Evolutionary conservation across 2,329 filamentous ascomycete genomes (phyloP), one percentile per base, ranked within the genome.

Genomic region (Colletotrichum sp.): DNA sequence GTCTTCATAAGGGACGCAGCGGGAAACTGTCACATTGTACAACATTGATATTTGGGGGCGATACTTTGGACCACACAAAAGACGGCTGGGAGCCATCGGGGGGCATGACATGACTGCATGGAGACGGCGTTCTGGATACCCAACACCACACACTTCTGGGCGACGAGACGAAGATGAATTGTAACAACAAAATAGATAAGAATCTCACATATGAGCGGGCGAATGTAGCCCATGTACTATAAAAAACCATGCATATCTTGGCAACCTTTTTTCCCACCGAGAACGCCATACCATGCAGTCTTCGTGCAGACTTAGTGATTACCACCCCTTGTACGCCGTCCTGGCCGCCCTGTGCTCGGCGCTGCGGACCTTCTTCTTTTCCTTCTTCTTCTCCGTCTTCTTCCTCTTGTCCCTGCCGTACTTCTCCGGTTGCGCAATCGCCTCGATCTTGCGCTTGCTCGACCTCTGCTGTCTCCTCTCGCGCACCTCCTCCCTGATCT

Each of bases 371-470:
- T 95, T 98, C 82, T 93, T 92, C 83, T 92, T 91, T 78, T 93
- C 93, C 85, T 93, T 95, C 87, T 97, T 97, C 86, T 93, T 92
- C 81, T 97, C 95, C 75, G 94, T 89, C 87, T 93, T 95, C 86
- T 93, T 94, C 81, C 90, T 92, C 91, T 98, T 98, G 78, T 93
- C 92, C 80, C 89, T 87, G 33, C 92, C 94, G 78, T 92, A 92
- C 81, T 89, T 93, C 84, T 97, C 96, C 2, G 97, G 97, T 80
- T 93, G 91, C 64, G 90, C 90, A 29, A 99, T 92, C 13, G 94
- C 94, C 81, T 97, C 96, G 76, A 98, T 94, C 84, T 95, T 94
- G 79, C 97, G 90, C 90, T 99, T 99, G 76, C 89, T 91, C 68
- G 93, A 91, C 76, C 97, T 87, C 79, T 92, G 90, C 81, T 95